These are phyloP conservation scores for Nitzschia putrida DNA, from an alignment of 108 stramenopile species.

Conservation along the genomic window DNA sequence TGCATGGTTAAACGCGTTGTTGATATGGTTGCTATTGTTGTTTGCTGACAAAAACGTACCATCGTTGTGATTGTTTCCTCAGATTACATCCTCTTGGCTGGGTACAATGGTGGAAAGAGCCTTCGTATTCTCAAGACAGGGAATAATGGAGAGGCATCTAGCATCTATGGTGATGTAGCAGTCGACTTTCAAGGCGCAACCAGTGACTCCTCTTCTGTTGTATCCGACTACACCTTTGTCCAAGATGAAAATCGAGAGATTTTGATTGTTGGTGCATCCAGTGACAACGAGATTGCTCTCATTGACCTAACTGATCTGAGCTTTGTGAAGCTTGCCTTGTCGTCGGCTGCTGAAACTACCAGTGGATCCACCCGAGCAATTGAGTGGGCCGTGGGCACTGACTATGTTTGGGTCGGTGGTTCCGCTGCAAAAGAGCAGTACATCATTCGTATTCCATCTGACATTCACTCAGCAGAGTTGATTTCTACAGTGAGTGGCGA, in stretches of 20 bases:
- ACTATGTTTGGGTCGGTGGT: slow-evolving; percentile 33
- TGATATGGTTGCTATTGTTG: no score
- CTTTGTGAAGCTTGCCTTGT: background rate
- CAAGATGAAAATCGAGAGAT: background rate
- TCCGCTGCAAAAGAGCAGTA: slow-evolving; percentile 21
- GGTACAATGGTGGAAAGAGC: slow-evolving; percentile 26
- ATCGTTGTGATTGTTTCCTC: no score
- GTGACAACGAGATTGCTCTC: slow-evolving; percentile 22
- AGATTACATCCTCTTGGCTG: slow-evolving; percentile 28
- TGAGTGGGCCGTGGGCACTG: slow-evolving; percentile 39
- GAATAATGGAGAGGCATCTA: slow-evolving; percentile 5
- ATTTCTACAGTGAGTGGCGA: slow-evolving; percentile 16
- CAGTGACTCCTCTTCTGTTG: slow-evolving; percentile 1
- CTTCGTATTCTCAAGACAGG: slow-evolving; percentile 27
- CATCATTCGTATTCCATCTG: slow-evolving; percentile 6
- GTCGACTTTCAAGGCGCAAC: slow-evolving; percentile 9
- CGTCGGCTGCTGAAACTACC: background rate
- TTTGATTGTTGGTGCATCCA: slow-evolving; percentile 20
- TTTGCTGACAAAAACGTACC: no score
- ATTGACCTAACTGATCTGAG: slow-evolving; percentile 5
- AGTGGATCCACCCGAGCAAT: slow-evolving; percentile 8
- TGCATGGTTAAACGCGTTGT: no score
- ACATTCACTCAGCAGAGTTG: slow-evolving; percentile 9
- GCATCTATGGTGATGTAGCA: background rate
- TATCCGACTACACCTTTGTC: slow-evolving; percentile 26